These are phyloP conservation scores for Pyrus hybrid DNA, from an alignment of 331 rosid genomes.

Conservation along the genomic window DNA sequence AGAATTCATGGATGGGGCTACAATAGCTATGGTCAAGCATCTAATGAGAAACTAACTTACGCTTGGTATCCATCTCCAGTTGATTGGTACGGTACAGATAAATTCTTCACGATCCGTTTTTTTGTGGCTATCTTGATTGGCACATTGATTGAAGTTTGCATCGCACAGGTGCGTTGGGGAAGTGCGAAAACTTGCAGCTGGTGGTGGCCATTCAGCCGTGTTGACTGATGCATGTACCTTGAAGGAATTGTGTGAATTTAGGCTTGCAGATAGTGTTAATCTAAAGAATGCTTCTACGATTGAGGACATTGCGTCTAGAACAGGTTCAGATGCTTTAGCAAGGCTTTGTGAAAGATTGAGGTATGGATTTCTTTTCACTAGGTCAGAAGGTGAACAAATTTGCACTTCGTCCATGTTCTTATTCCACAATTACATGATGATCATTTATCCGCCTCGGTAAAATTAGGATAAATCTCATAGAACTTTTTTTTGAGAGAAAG, in stretches of 20 bases:
- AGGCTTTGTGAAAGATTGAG: constrained; percentile 86
- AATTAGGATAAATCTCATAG: not conserved
- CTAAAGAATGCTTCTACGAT: constrained; percentile 50
- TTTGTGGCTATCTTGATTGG: not conserved
- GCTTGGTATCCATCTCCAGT: constrained; percentile 97
- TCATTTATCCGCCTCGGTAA: not conserved
- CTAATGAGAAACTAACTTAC: constrained; percentile 76
- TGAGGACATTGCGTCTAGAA: constrained; percentile 78
- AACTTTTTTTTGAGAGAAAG: not conserved
- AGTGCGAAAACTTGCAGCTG: constrained; percentile 92
- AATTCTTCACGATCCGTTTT: constrained; percentile 5
- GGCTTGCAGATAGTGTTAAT: constrained; percentile 67
- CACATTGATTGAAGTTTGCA: constrained; percentile 11
- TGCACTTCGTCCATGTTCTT: not conserved
- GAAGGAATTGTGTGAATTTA: constrained; percentile 87
- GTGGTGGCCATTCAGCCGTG: constrained; percentile 97
- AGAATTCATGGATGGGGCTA: constrained; percentile 97
- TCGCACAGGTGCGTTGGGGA: constrained; percentile 87
- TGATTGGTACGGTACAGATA: constrained; percentile 59
- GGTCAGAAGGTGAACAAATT: not conserved
- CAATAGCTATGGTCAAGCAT: constrained; percentile 93
- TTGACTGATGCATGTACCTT: constrained; percentile 89
- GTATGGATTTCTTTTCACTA: constrained; percentile 21
- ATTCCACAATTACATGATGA: not conserved
- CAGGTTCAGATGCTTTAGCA: constrained; percentile 87